Conservation (phyloP, 2,329 filamentous ascomycete species). For the Xylariomycetidae sp. region DNA sequence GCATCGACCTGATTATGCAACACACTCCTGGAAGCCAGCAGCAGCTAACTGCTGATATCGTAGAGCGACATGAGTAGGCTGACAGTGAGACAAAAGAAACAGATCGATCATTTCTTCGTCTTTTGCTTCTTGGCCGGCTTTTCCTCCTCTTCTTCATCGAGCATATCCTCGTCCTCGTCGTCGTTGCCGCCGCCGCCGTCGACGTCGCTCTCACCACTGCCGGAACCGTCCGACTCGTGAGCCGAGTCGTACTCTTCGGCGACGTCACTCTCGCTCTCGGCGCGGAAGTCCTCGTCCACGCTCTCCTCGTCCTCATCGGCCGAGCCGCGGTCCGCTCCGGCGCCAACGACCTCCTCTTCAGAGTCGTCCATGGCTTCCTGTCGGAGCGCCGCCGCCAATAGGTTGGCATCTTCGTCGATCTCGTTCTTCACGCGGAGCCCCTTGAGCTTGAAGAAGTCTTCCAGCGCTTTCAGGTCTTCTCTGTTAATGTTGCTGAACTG, state of each 20-base stretch:
- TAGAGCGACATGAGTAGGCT: too few species aligned
- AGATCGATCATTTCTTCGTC: conserved; percentile 20
- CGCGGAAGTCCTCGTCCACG: conserved; percentile 91
- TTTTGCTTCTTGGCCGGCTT: conserved; percentile 41
- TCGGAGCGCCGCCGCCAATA: conserved; percentile 73
- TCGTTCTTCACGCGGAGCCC: conserved; percentile 96
- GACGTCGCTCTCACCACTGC: conserved; percentile 59
- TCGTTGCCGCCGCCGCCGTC: conserved; percentile 43
- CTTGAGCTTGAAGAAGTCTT: conserved; percentile 96
- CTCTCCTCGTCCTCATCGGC: conserved; percentile 96
- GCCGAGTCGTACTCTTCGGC: conserved; percentile 93
- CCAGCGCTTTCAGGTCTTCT: conserved; percentile 93
- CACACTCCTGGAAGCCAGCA: too few species aligned
- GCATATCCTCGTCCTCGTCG: conserved; percentile 32
- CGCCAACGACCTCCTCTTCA: conserved; percentile 72
- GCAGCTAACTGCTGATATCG: too few species aligned
- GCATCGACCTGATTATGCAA: too few species aligned
- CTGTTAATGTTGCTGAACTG: conserved; percentile 99
- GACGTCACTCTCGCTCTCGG: conserved; percentile 87
- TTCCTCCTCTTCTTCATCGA: conserved; percentile 30
- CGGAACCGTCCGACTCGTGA: conserved; percentile 77
- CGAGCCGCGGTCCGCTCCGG: conserved; percentile 71
- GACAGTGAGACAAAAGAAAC: too few species aligned
- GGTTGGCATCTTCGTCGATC: conserved; percentile 86
- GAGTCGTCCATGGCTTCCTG: conserved; percentile 79